Base-by-base conservation (phyloP, 164 flowering plant species). In the Magnolia kwangsiensis region DNA sequence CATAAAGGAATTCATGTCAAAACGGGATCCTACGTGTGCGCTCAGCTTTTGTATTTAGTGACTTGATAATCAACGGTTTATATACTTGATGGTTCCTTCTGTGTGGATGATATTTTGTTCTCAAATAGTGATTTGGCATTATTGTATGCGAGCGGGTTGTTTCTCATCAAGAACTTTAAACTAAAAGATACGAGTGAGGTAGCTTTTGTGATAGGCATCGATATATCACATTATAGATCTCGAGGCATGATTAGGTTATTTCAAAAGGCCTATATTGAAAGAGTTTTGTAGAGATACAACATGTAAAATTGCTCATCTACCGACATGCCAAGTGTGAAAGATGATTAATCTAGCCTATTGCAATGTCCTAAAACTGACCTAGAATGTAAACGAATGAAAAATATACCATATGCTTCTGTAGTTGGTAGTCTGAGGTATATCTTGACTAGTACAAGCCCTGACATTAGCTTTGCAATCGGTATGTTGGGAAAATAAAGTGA, bases 371-470 rank as follows among this genome's bases (percentile, higher is more conserved):
- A 29, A 14, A 58, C 8, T 50, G 63, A 55, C 16, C n/a, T 50
- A 7, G 29, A 19, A n/a, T 9, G 45, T n/a, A 14, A 51, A 50
- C 1, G 51, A 24, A 72, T 72, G 74, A 50, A 72, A 4, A 55
- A 21, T 11, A 50, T 21, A 7, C 74, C 74, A 5, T 72, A 72
- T 51, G 18, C 49, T 9, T 51, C 74, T 5, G 13, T 3, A 24
- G 63, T 72, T 8, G 65, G 74, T 50, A 72, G n/a, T 55, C 24
- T 72, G 7, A 51, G 51, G 74, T 72, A 72, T 51, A 27, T 45
- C 19, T 31, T 50, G 29, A 49, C 1, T 2, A 18, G 74, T 21
- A 72, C 49, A 0, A 51, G 65, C 6, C 74, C 37, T 4, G 45
- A 72, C 16, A 72, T 72, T 72, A 20, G 51, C 19, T 72, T 21